Evolutionary conservation across 179 eudicot genomes (phyloP).

Genomic region (Patellifolia procumbens): DNA sequence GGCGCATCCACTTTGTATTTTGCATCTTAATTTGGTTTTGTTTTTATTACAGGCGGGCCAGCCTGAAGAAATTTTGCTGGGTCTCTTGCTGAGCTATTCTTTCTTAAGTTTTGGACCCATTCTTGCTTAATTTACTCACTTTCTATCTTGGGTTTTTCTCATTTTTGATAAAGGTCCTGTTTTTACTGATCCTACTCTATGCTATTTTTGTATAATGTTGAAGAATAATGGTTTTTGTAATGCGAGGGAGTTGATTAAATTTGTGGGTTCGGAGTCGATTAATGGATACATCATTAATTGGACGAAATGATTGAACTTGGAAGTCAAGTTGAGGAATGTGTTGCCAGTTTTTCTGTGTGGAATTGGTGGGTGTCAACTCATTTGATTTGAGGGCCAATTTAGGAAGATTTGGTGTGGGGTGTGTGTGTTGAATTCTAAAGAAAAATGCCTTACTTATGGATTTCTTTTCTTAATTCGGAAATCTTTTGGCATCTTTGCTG

Average conservation of each 20-base stretch:
- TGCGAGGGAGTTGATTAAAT: constrained; percentile 15
- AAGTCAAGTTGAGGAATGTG: constrained; percentile 22
- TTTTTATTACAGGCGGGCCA: constrained; percentile 27
- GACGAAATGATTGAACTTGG: constrained; percentile 33
- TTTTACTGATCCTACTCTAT: constrained; percentile 18
- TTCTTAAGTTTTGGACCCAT: constrained; percentile 27
- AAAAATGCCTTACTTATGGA: constrained; percentile 44
- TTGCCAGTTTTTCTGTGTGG: constrained; percentile 18
- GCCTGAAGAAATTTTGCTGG: constrained; percentile 11
- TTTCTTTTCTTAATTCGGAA: constrained; percentile 33
- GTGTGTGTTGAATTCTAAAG: constrained; percentile 24
- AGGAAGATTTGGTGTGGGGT: constrained; percentile 30
- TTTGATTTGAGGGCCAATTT: constrained; percentile 31
- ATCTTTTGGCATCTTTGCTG: constrained; percentile 27
- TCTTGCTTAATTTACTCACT: constrained; percentile 12
- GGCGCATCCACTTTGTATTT: constrained; percentile 15
- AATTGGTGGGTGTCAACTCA: constrained; percentile 26
- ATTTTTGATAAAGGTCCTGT: not conserved
- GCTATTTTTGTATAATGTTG: constrained; percentile 12
- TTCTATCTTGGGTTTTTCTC: constrained; percentile 17
- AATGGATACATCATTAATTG: constrained; percentile 22
- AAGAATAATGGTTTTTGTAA: constrained; percentile 18
- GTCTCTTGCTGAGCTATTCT: constrained; percentile 23
- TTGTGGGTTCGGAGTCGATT: constrained; percentile 27
- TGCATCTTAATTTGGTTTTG: constrained; percentile 23